A percentile compares a stretch with the other conserved stretches of the same genome.
Evolutionary conservation across 768 basidiomycete species (phyloP).

Genomic region (Lactifluus subvellereus): DNA sequence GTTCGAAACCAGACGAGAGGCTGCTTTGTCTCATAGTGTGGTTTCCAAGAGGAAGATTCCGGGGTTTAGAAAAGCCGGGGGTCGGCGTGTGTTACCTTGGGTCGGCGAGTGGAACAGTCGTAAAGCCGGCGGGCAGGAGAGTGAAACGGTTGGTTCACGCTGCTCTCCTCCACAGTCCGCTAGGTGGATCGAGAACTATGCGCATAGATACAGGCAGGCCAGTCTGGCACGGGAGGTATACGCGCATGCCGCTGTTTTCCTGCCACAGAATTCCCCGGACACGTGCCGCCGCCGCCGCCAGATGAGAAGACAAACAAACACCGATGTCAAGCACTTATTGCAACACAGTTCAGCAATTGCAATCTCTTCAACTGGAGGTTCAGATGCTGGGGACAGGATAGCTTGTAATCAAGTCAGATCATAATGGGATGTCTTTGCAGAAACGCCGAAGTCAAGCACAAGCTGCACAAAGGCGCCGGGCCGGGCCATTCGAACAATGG

Average conservation of each 20-base stretch:
- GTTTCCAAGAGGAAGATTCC: slow-evolving; percentile 33
- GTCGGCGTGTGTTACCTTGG: slow-evolving; percentile 56
- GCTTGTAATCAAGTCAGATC: slow-evolving; percentile 30
- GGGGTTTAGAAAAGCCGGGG: slow-evolving; percentile 37
- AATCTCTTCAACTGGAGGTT: slow-evolving; percentile 52
- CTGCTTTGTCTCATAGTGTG: too few species aligned
- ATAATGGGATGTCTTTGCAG: slow-evolving; percentile 44
- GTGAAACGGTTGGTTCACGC: slow-evolving; percentile 36
- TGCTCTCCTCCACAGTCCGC: slow-evolving; percentile 56
- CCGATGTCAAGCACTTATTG: slow-evolving; percentile 58
- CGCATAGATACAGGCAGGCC: slow-evolving; percentile 58
- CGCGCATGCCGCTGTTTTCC: slow-evolving; percentile 37
- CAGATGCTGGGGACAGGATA: slow-evolving; percentile 34
- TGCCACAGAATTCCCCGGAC: slow-evolving; percentile 40
- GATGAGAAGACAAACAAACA: slow-evolving; percentile 38
- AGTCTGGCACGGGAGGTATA: too few species aligned
- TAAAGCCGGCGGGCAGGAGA: neutral
- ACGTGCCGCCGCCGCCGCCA: slow-evolving; percentile 48
- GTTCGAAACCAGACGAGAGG: too few species aligned
- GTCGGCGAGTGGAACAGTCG: slow-evolving; percentile 38
- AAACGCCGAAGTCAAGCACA: slow-evolving; percentile 73
- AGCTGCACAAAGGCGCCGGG: slow-evolving; percentile 43
- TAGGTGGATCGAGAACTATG: slow-evolving; percentile 71
- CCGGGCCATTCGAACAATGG: neutral
- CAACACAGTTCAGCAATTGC: slow-evolving; percentile 52